A percentile compares a stretch with the other conserved stretches of the same genome.
phyloP scores from a whole-genome alignment of 2,329 filamentous ascomycete species.

The Coniella lustricola region DNA sequence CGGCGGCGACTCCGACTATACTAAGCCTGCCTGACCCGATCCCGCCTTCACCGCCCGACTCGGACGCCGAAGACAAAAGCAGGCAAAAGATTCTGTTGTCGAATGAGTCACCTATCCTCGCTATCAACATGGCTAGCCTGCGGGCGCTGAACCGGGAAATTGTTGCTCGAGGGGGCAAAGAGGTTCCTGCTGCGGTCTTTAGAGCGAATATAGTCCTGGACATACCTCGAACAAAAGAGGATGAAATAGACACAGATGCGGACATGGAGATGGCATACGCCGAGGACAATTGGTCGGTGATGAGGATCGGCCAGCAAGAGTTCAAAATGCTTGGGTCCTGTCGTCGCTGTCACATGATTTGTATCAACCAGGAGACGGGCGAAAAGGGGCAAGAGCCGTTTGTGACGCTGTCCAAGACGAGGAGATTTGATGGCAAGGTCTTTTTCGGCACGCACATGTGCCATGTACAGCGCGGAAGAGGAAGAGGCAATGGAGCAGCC shows the following conservation, averaged over 20 bases:
- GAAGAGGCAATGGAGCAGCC: too few relatives aligned
- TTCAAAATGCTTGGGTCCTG: constrained; percentile 77
- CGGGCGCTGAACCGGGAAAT: constrained; percentile 71
- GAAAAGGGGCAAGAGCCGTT: constrained; percentile 78
- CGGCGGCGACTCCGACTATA: constrained; percentile 31
- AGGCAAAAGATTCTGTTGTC: constrained; percentile 65
- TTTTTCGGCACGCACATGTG: constrained; percentile 82
- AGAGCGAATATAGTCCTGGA: constrained; percentile 79
- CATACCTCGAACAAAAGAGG: constrained; percentile 13
- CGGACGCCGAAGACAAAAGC: constrained; percentile 40
- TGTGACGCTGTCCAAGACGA: constrained; percentile 78
- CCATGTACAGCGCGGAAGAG: constrained; percentile 28
- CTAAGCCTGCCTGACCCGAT: constrained; percentile 14
- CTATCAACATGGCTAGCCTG: constrained; percentile 74
- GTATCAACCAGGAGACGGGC: constrained; percentile 78
- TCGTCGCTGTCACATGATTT: constrained; percentile 91
- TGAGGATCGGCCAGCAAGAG: constrained; percentile 57
- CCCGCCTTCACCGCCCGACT: constrained; percentile 50
- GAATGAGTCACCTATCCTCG: constrained; percentile 89
- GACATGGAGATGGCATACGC: constrained; percentile 51
- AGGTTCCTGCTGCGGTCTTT: constrained; percentile 68
- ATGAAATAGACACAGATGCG: too few relatives aligned
- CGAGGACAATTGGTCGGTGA: constrained; percentile 69
- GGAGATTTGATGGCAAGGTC: constrained; percentile 75
- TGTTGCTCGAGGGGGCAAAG: constrained; percentile 50